Evolutionary conservation across 2,329 filamentous ascomycete genomes (phyloP).

Genomic region (Dryadomyces quercus-mongolicae): DNA sequence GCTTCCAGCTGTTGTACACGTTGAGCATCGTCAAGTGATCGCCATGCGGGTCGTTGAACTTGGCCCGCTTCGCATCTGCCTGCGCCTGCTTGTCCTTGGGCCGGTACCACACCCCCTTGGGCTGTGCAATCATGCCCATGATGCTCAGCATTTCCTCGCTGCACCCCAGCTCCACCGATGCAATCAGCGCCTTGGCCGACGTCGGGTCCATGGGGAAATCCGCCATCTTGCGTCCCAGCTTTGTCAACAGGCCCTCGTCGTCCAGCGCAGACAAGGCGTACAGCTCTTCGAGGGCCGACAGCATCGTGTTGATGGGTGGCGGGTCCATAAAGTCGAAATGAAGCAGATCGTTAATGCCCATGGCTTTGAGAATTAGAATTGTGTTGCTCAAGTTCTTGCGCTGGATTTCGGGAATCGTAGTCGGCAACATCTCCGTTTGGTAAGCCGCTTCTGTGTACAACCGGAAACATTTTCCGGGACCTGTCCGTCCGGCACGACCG

Average conservation of each 20-base stretch:
- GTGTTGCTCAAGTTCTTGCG: constrained; percentile 85
- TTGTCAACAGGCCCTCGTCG: constrained; percentile 86
- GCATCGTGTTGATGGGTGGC: constrained; percentile 93
- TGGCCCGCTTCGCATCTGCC: constrained; percentile 93
- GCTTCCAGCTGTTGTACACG: constrained; percentile 96
- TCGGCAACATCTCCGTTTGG: constrained; percentile 93
- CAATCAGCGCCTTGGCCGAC: constrained; percentile 77
- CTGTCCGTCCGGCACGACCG: constrained; percentile 84
- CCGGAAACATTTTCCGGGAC: constrained; percentile 90
- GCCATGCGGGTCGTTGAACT: constrained; percentile 90
- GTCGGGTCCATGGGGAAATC: constrained; percentile 97
- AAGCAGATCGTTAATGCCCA: constrained; percentile 96
- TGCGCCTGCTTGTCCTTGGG: constrained; percentile 96
- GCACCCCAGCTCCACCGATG: constrained; percentile 72
- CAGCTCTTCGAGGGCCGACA: constrained; percentile 88
- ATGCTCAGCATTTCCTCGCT: constrained; percentile 91
- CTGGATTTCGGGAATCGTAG: constrained; percentile 92
- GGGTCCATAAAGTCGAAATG: constrained; percentile 99
- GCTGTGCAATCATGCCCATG: constrained; percentile 83
- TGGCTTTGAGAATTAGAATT: constrained; percentile 95
- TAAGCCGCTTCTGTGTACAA: constrained; percentile 93
- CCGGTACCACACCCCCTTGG: constrained; percentile 72
- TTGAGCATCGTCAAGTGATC: constrained; percentile 93
- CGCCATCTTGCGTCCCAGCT: constrained; percentile 90
- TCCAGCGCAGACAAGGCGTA: constrained; percentile 87